Evolutionary conservation across 2,329 filamentous ascomycete species (phyloP).

Genomic region (Aspergillus piperis): DNA sequence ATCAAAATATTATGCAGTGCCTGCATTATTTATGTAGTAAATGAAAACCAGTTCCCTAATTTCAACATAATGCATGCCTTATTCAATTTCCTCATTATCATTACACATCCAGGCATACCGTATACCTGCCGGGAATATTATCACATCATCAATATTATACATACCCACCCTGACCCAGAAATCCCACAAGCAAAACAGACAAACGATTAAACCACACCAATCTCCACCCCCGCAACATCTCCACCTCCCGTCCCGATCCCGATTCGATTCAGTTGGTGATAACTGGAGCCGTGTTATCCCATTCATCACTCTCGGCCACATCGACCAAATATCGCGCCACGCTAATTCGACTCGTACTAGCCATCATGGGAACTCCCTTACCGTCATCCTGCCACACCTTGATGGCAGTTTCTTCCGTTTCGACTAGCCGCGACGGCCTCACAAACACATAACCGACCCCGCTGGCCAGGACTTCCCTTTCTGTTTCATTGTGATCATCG

Average conservation of each 20-base stretch:
- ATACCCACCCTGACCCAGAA: no score
- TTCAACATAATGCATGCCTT: no score
- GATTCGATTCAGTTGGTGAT: constrained; percentile 42
- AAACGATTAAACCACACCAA: no score
- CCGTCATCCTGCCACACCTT: constrained; percentile 48
- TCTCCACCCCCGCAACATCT: not conserved
- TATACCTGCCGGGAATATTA: no score
- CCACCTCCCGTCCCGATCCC: not conserved
- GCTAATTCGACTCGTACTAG: constrained; percentile 39
- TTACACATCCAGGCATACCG: no score
- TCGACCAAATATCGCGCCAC: constrained; percentile 53
- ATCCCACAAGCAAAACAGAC: no score
- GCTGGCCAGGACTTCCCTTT: constrained; percentile 42
- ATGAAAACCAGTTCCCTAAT: no score
- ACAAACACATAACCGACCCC: constrained; percentile 48
- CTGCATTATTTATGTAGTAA: no score
- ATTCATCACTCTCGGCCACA: constrained; percentile 44
- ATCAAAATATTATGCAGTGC: no score
- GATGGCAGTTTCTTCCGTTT: constrained; percentile 39
- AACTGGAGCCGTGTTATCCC: constrained; percentile 50
- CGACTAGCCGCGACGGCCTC: constrained; percentile 47
- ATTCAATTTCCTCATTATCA: no score
- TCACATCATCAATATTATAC: no score
- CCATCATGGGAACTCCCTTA: constrained; percentile 45
- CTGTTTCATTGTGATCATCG: constrained; percentile 52